phyloP scores from a whole-genome alignment of 2,329 filamentous ascomycete genomes.

The Pleoardoris graminearum region DNA sequence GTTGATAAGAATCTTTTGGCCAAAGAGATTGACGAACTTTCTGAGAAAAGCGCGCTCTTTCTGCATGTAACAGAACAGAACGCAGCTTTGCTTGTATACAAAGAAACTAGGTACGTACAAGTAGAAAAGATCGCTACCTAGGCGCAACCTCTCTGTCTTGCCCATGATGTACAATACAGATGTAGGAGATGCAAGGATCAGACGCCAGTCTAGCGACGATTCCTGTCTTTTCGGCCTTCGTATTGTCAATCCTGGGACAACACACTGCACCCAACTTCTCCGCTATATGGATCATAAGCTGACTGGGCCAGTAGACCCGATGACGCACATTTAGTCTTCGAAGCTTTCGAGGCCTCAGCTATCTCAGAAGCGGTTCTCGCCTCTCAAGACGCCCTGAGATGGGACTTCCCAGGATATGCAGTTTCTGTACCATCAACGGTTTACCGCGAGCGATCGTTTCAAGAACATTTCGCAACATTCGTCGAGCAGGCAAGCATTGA shows the following conservation, averaged over 20 bases:
- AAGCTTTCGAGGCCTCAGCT: conserved; percentile 65
- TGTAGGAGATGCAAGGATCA: no score
- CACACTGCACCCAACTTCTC: no score
- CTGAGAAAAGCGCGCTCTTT: conserved; percentile 41
- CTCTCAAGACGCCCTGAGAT: conserved; percentile 56
- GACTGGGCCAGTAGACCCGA: background rate
- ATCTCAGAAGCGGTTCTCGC: conserved; percentile 57
- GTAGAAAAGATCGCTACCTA: no score
- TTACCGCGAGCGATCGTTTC: conserved; percentile 52
- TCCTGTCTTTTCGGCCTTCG: no score
- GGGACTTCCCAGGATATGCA: conserved; percentile 63
- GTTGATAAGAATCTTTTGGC: conserved; percentile 28
- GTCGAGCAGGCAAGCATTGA: conserved; percentile 61
- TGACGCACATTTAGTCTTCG: conserved; percentile 51
- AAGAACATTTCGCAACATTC: conserved; percentile 54
- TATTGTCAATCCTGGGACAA: no score
- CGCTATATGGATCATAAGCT: no score
- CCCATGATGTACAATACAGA: no score
- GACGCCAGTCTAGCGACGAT: no score
- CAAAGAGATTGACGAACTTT: conserved; percentile 22
- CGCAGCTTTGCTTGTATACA: conserved; percentile 51
- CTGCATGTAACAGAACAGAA: conserved; percentile 56
- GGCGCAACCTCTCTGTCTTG: no score
- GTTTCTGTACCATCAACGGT: conserved; percentile 50
- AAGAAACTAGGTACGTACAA: conserved; percentile 34